Base-by-base conservation (phyloP, 805 yeast species). In the Limtongozyma cylindracea region DNA sequence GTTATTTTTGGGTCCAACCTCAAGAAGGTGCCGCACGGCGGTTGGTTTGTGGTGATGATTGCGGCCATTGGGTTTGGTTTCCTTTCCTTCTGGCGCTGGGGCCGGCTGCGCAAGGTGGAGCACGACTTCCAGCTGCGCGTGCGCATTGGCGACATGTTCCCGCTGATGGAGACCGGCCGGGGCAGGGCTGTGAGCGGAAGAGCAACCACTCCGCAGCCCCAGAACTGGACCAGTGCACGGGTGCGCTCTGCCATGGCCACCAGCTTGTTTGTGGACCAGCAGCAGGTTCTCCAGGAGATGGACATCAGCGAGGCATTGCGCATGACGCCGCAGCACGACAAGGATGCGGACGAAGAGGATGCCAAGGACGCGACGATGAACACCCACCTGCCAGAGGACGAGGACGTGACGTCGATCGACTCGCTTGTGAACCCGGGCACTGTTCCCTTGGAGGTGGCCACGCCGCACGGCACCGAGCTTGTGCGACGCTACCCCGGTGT, bases 21-120 rank as follows among this genome's bases (percentile, higher is more conserved):
- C 29, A 50, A 45, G 30, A 63, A 63, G 34, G 51, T 63, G 3
- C 52, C 56, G 0, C 59, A 56, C 27, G 72, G 70, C 18, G 72
- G 69, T 2, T 63, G 71, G 72, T 61, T 62, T 31, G 62, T 71
- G 1, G 36, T 63, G 16, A 39, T 53, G 43, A 45, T 60, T 35
- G 35, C 60, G 6, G 39, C 35, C 2, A n/a, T 57, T 3, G 33
- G 45, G 19, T 39, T 47, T 26, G 18, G 25, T 1, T 51, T 54
- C 25, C 43, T 61, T 18, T 20, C 38, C 4, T 39, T 47, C 25
- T 61, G 68, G 69, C 43, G 62, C 32, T 57, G 57, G 53, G 43
- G 42, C 20, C 40, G 63, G 22, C 35, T 47, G 17, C 37, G 43
- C 27, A 47, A 51, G 23, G 46, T 53, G 13, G 38, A 45, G 19